These are phyloP conservation scores for Tylopilus cervinicoccineus DNA, from an alignment of 768 basidiomycete species.

Conservation along the genomic window DNA sequence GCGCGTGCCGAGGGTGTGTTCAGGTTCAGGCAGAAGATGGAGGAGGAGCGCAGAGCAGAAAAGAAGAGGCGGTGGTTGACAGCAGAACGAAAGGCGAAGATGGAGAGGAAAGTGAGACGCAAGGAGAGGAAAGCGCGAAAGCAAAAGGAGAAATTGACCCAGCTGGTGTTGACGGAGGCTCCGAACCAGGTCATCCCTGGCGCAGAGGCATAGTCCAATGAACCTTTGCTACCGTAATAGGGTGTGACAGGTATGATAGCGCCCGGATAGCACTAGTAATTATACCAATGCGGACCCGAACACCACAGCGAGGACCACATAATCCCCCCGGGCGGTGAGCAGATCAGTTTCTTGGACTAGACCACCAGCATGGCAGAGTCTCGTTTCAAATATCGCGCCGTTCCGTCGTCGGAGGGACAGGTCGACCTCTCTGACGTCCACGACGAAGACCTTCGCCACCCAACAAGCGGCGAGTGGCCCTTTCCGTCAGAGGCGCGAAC, in stretches of 20 bases:
- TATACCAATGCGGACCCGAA: background rate
- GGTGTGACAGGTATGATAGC: background rate
- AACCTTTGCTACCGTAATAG: background rate
- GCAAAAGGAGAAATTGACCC: slow-evolving; percentile 52
- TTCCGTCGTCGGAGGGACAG: slow-evolving; percentile 21
- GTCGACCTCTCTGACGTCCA: background rate
- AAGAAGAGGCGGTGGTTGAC: slow-evolving; percentile 54
- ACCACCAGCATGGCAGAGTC: slow-evolving; percentile 9
- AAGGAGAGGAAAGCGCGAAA: slow-evolving; percentile 42
- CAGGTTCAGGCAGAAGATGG: slow-evolving; percentile 63
- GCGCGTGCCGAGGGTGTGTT: slow-evolving; percentile 72
- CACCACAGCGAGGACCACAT: background rate
- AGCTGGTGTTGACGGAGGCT: slow-evolving; percentile 49
- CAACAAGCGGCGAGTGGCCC: slow-evolving; percentile 25
- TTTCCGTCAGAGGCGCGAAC: slow-evolving; percentile 39
- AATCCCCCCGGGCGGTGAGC: background rate
- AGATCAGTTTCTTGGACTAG: background rate
- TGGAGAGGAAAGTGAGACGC: slow-evolving; percentile 33
- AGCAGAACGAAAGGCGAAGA: slow-evolving; percentile 34
- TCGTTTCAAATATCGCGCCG: slow-evolving; percentile 12
- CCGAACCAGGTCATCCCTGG: slow-evolving; percentile 58
- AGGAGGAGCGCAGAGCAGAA: slow-evolving; percentile 54
- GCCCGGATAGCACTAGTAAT: background rate
- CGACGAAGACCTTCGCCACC: slow-evolving; percentile 9
- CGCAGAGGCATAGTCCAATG: slow-evolving; percentile 9